phyloP scores from a whole-genome alignment of 1,139 yeast species.

The Kodamaea alishanica region DNA sequence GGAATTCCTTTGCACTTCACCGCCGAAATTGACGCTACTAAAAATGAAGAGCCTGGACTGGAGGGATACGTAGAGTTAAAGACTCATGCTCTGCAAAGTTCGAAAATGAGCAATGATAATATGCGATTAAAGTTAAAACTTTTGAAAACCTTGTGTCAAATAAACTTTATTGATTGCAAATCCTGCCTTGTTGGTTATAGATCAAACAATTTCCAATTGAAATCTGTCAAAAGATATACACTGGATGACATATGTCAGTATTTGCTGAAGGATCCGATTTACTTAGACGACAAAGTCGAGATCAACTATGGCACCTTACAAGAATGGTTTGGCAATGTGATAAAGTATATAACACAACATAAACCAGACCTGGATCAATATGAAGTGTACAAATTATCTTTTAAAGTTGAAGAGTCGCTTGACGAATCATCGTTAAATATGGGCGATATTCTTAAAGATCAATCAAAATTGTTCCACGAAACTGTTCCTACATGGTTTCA shows the following conservation, averaged over 20 bases:
- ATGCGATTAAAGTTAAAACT: slow-evolving; percentile 11
- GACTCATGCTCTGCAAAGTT: slow-evolving; percentile 16
- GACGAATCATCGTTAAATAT: slow-evolving; percentile 4
- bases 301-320: slow-evolving; percentile 15
- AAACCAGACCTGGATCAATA: slow-evolving; percentile 3
- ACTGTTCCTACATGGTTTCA: slow-evolving; percentile 20
- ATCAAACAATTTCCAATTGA: slow-evolving; percentile 15
- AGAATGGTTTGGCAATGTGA: slow-evolving; percentile 17
- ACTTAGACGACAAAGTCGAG: slow-evolving; percentile 11
- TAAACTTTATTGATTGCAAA: slow-evolving; percentile 18
- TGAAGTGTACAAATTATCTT: slow-evolving; percentile 5
- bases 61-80: slow-evolving; percentile 22
- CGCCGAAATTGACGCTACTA: slow-evolving; percentile 25
- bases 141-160: slow-evolving; percentile 21
- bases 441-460: neutral
- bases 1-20: slow-evolving; percentile 16
- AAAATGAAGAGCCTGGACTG: slow-evolving; percentile 9
- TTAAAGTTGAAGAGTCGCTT: slow-evolving; percentile 2
- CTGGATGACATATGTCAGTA: slow-evolving; percentile 14
- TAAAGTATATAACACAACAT: slow-evolving; percentile 13
- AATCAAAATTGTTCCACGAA: slow-evolving; percentile 10
- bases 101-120: slow-evolving; percentile 6
- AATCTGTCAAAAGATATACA: slow-evolving; percentile 18
- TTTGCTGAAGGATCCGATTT: slow-evolving; percentile 14
- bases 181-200: slow-evolving; percentile 22